Percentiles rank a stretch among this genome's conserved stretches.
Evolutionary conservation across 345 rosid species (phyloP).

Genomic region (Streptanthus diversifolius): DNA sequence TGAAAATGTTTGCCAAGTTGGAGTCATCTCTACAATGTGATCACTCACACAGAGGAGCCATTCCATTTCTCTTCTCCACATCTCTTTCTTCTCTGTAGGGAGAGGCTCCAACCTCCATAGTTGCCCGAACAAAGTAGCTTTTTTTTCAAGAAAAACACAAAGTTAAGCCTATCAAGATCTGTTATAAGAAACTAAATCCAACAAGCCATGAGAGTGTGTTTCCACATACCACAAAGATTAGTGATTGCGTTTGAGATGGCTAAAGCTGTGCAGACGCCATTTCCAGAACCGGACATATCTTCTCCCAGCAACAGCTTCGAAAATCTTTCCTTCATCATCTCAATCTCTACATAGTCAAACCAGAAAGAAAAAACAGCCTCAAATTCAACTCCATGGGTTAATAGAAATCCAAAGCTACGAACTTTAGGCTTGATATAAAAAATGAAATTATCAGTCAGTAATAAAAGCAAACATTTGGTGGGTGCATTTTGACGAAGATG

Average conservation of each 20-base stretch:
- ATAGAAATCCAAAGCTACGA: background rate
- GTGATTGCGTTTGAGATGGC: constrained; percentile 95
- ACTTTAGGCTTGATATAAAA: background rate
- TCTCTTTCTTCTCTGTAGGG: constrained; percentile 72
- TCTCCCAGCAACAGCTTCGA: constrained; percentile 93
- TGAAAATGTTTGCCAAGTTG: constrained; percentile 94
- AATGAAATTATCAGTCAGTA: background rate
- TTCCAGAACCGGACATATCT: constrained; percentile 99
- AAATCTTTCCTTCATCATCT: constrained; percentile 98
- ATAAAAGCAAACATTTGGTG: constrained; percentile 24
- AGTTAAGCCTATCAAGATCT: background rate
- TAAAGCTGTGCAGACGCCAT: constrained; percentile 90
- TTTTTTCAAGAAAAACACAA: constrained; percentile 2
- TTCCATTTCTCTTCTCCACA: constrained; percentile 98
- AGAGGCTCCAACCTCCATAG: constrained; percentile 94
- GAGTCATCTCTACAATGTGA: constrained; percentile 92
- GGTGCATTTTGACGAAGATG: background rate
- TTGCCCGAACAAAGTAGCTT: constrained; percentile 93
- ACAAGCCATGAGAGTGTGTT: background rate
- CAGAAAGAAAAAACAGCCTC: background rate
- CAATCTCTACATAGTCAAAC: constrained; percentile 52
- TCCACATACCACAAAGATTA: constrained; percentile 81
- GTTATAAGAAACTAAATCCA: background rate
- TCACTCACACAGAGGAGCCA: constrained; percentile 93
- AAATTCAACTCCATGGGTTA: background rate